These are phyloP conservation scores for Tulasnella sp. DNA, from an alignment of 768 basidiomycete species.

Conservation along the genomic window DNA sequence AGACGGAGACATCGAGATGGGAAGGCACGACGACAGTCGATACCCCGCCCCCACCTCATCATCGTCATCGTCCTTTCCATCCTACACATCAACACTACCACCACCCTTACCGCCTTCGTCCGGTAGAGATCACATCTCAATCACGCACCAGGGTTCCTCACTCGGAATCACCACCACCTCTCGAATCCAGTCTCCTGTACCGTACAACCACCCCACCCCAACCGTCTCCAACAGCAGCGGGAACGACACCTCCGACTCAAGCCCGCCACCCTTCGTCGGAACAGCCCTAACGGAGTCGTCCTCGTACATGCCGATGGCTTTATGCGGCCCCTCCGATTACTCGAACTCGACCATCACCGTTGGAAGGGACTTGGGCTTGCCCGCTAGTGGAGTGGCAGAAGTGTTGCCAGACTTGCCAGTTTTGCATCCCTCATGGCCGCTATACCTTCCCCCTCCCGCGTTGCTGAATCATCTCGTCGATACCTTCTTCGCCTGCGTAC, in stretches of 20 bases:
- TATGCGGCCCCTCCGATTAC: background rate
- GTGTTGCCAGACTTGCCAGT: constrained; percentile 26
- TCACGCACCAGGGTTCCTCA: constrained; percentile 1
- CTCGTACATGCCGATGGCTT: background rate
- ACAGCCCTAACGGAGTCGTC: background rate
- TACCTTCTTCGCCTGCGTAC: constrained; percentile 73
- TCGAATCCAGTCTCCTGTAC: constrained; percentile 1
- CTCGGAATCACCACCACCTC: background rate
- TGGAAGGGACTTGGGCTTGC: background rate
- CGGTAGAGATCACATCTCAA: constrained; percentile 9
- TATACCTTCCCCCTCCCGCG: constrained; percentile 56
- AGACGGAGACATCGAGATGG: constrained; percentile 3
- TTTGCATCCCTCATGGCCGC: constrained; percentile 49
- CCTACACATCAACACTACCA: background rate
- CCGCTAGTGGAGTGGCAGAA: background rate
- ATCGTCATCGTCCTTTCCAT: background rate
- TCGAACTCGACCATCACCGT: background rate
- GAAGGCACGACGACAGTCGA: background rate
- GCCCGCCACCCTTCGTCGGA: background rate
- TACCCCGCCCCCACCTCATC: background rate
- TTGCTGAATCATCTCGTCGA: constrained; percentile 70
- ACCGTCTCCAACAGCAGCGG: background rate
- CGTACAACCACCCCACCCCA: constrained; percentile 6
- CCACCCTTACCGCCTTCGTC: constrained; percentile 5
- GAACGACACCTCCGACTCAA: background rate